These are phyloP conservation scores for Chlorociboria aeruginascens DNA, from an alignment of 495 filamentous ascomycete genomes.

Conservation along the genomic window DNA sequence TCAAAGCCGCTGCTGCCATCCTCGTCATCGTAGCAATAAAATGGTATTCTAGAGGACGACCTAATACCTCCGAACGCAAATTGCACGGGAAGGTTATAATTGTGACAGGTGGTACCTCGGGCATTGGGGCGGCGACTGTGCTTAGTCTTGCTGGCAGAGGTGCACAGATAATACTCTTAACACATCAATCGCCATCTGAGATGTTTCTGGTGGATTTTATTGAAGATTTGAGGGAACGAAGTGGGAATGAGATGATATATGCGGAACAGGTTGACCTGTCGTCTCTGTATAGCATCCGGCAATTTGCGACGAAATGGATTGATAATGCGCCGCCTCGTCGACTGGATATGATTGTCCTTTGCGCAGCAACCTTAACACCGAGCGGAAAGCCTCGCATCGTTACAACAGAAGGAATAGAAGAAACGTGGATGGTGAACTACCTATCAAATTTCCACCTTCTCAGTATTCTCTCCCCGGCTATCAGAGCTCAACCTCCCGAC, in stretches of 20 bases:
- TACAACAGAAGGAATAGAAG: conserved; percentile 71
- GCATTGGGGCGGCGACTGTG: conserved; percentile 71
- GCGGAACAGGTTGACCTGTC: conserved; percentile 88
- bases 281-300: conserved; percentile 74
- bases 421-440: conserved; percentile 89
- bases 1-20: conserved; percentile 48
- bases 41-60: conserved; percentile 62
- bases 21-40: conserved; percentile 56
- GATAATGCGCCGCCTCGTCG: conserved; percentile 86
- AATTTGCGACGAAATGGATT: conserved; percentile 97
- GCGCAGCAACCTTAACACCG: conserved; percentile 63
- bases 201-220: conserved; percentile 87
- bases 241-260: conserved; percentile 83
- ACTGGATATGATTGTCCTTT: conserved; percentile 88
- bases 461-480: conserved; percentile 74
- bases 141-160: conserved; percentile 68
- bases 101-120: conserved; percentile 91
- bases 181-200: conserved; percentile 66
- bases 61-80: conserved; percentile 64
- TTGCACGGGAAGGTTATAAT: conserved; percentile 91
- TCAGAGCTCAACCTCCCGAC: conserved; percentile 83
- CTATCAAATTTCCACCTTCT: conserved; percentile 91
- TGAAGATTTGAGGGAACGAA: conserved; percentile 66
- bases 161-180: conserved; percentile 84
- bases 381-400: conserved; percentile 36